Conservation (phyloP, 192 early-diverging fungal genomes). For the Mortierella antarctica region DNA sequence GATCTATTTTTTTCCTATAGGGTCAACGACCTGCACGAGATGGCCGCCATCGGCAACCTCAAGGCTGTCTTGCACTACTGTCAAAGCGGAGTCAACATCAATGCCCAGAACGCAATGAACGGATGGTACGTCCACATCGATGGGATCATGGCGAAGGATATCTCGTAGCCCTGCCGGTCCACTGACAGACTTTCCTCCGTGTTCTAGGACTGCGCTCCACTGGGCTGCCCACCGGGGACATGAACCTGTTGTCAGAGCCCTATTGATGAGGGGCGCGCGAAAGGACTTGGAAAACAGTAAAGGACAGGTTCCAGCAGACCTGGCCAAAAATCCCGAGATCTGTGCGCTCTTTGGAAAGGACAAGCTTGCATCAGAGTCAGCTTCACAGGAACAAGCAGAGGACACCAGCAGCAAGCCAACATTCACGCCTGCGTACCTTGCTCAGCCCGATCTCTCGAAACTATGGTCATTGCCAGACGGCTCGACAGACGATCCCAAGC, state of each 20-base stretch:
- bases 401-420: conserved; percentile 13
- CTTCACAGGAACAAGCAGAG: conserved; percentile 18
- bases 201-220: conserved; percentile 72
- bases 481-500: conserved; percentile 54
- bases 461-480: conserved; percentile 74
- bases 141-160: background rate
- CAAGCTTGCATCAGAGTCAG: background rate
- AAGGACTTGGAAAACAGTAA: conserved; percentile 65
- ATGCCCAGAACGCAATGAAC: conserved; percentile 79
- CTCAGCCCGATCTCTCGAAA: conserved; percentile 74
- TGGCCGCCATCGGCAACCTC: conserved; percentile 76
- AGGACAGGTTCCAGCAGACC: conserved; percentile 68
- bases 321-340: conserved; percentile 64
- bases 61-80: conserved; percentile 74
- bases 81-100: conserved; percentile 71
- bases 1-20: conserved; percentile 21
- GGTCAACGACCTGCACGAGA: conserved; percentile 55
- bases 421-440: conserved; percentile 73
- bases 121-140: conserved; percentile 57
- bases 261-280: conserved; percentile 77
- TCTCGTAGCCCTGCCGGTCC: background rate
- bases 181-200: background rate
- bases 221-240: conserved; percentile 82
- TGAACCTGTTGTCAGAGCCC: conserved; percentile 60
- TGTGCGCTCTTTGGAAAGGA: conserved; percentile 57